Base-by-base conservation (phyloP, 2,329 filamentous ascomycete species). In the Aspergillus versicolor region DNA sequence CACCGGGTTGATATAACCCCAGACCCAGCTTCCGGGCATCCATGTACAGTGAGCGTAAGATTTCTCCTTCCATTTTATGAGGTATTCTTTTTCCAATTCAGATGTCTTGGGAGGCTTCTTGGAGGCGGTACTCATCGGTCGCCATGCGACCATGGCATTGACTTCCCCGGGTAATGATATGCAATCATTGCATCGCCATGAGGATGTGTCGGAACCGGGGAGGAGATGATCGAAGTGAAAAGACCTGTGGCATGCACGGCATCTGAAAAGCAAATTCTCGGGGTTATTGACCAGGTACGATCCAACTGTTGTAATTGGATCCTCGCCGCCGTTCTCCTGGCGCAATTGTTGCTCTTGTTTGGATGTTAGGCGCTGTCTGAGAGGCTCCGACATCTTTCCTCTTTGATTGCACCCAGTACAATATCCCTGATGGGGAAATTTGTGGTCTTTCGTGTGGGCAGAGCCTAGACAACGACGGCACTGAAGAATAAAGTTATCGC, bases 11-110 rank as follows among this genome's bases (percentile, higher is more conserved):
- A 84, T 83, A 9, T 88, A 81, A 5, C 92, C 91, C 80, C 85
- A 93, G 1, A 96, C 83, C 94, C 94, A 99, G 15, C 88, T 82
- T 12, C 93, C 94, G 9, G 91, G 86, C 82, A 91, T 89, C 94
- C 95, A 99, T 6, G 80, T 81, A 52, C 90, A 91, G 62, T 90
- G 88, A 61, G 87, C 88, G 67, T 97, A 95, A 0, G 93, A 96
- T 55, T 84, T 81, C 0, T 81, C 80, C 44, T 89, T 86, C 91
- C 92, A 97, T 70, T 94, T 96, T 65, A 99, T 77, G 2, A 99
- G 82, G 67, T 97, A 99, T 64, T 97, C 91, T 63, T 92, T 92
- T n/a, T 89, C 81, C 54, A 91, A 88, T 67, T 94, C 88, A 8
- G 45, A 52, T 15, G 40, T 45, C 5, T 57, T 48, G 5, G 49